Evolutionary conservation across 495 filamentous ascomycete species (phyloP).

Genomic region (Penicillium pancosmium): DNA sequence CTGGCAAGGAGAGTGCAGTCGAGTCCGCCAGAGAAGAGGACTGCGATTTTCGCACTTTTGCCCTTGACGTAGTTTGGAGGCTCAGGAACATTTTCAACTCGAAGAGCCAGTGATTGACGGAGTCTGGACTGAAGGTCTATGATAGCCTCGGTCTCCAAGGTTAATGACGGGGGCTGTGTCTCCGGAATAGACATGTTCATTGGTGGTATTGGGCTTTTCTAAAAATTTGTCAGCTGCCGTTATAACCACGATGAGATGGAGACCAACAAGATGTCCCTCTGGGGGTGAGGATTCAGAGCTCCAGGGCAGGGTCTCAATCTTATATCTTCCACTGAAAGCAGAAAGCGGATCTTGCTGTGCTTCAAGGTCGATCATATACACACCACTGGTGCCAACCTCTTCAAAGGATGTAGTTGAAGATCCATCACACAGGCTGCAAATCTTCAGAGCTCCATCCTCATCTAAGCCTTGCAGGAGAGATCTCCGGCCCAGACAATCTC

Average conservation of each 20-base stretch:
- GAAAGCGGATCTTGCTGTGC: conserved; percentile 7
- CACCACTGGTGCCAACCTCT: conserved; percentile 81
- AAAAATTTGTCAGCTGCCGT: conserved; percentile 7
- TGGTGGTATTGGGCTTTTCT: conserved; percentile 61
- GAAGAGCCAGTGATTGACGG: conserved; percentile 61
- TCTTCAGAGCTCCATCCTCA: conserved; percentile 52
- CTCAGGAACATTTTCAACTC: conserved; percentile 69
- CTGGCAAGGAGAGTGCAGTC: conserved; percentile 90
- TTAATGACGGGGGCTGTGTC: conserved; percentile 40
- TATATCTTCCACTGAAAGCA: conserved; percentile 15
- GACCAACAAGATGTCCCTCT: conserved; percentile 44
- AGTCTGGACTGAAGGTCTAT: conserved; percentile 59
- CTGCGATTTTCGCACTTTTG: conserved; percentile 60
- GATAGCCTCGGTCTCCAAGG: conserved; percentile 55
- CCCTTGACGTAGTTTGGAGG: conserved; percentile 41
- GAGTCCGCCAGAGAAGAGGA: conserved; percentile 92
- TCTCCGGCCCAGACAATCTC: conserved; percentile 84
- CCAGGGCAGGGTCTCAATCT: conserved; percentile 39
- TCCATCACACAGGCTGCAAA: conserved; percentile 77
- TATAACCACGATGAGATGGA: neutral
- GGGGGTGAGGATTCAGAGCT: conserved; percentile 24
- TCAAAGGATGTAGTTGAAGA: conserved; percentile 56
- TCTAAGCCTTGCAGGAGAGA: conserved; percentile 67
- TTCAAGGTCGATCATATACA: conserved; percentile 66
- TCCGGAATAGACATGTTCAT: conserved; percentile 61